Evolutionary conservation across 2,329 filamentous ascomycete species (phyloP).

Genomic region (Aspergillus piperis): DNA sequence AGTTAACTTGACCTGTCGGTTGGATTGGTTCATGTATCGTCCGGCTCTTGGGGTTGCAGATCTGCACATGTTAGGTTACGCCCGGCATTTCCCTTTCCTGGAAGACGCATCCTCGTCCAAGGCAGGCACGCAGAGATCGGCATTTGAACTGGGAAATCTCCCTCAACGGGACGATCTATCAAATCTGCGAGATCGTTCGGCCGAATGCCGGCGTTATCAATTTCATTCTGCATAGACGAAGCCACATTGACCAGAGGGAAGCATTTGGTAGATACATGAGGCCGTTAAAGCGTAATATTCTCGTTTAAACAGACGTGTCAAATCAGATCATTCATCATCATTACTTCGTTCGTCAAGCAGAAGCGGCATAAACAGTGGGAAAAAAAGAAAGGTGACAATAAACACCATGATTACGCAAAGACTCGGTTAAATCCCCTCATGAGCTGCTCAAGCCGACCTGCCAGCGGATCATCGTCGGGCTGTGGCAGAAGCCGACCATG

Average conservation of each 20-base stretch:
- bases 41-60: too few relatives aligned
- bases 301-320: background rate
- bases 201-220: background rate
- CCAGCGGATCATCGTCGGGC: slow-evolving; percentile 34
- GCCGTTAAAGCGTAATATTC: background rate
- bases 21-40: background rate
- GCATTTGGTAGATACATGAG: background rate
- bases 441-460: slow-evolving; percentile 39
- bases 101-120: background rate
- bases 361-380: background rate
- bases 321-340: background rate
- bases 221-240: background rate
- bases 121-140: background rate
- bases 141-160: background rate
- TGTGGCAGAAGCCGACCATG: slow-evolving; percentile 41
- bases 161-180: background rate
- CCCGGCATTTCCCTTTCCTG: background rate
- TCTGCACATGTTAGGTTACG: too few relatives aligned
- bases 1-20: background rate
- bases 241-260: background rate
- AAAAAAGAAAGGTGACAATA: slow-evolving; percentile 2
- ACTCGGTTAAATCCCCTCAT: slow-evolving; percentile 33
- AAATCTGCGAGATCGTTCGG: background rate
- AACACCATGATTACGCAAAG: slow-evolving; percentile 21
- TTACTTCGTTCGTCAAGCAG: background rate